Evolutionary conservation across 257 asterid genomes (phyloP).

Genomic region (Verbena officinalis): DNA sequence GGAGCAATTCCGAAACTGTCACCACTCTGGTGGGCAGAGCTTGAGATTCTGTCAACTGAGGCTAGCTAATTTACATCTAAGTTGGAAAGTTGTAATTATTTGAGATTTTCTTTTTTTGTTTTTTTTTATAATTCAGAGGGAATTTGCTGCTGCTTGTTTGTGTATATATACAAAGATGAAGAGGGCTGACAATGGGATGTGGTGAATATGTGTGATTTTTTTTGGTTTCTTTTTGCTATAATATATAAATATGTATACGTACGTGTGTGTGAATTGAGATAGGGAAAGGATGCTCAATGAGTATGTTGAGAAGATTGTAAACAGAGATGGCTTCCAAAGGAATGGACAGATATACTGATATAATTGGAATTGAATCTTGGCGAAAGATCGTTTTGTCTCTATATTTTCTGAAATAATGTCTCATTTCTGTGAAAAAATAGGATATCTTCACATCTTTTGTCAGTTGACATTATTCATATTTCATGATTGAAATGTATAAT

Average conservation of each 20-base stretch:
- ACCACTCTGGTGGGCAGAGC: slow-evolving; percentile 98
- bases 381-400: too few relatives aligned
- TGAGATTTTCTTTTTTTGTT: slow-evolving; percentile 22
- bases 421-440: too few relatives aligned
- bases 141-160: slow-evolving; percentile 24
- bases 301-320: neutral
- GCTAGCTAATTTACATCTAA: slow-evolving; percentile 34
- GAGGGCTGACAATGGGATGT: slow-evolving; percentile 17
- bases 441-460: too few relatives aligned
- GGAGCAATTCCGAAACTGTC: slow-evolving; percentile 87
- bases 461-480: too few relatives aligned
- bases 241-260: neutral
- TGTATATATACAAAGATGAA: slow-evolving; percentile 6
- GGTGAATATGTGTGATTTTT: slow-evolving; percentile 29
- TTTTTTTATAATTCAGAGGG: slow-evolving; percentile 19
- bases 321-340: neutral
- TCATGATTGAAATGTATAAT: too few relatives aligned
- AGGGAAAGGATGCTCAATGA: neutral
- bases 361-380: neutral
- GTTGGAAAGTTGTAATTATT: slow-evolving; percentile 27
- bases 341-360: neutral
- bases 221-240: slow-evolving; percentile 20
- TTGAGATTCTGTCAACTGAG: slow-evolving; percentile 75
- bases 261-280: slow-evolving; percentile 1
- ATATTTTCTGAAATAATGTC: too few relatives aligned